Percentiles rank a stretch among this genome's conserved stretches.
These are phyloP conservation scores for Corchorus olitorius DNA, from an alignment of 345 rosid genomes.

Conservation along the genomic window DNA sequence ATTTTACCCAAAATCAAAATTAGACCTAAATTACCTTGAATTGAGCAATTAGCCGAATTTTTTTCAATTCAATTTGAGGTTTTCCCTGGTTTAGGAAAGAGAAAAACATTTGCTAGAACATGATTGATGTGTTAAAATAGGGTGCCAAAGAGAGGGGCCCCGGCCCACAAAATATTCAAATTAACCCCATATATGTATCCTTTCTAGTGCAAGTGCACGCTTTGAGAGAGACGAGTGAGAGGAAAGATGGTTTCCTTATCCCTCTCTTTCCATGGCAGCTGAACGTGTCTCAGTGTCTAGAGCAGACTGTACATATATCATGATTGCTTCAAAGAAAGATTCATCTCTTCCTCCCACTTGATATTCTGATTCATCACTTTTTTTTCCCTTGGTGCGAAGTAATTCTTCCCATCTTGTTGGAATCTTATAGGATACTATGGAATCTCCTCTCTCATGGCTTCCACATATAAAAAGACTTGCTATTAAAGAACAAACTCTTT, in stretches of 20 bases:
- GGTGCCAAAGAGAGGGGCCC: not conserved
- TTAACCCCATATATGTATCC: not conserved
- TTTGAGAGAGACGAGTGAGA: slow-evolving; percentile 13
- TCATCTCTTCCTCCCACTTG: slow-evolving; percentile 6
- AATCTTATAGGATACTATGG: slow-evolving; percentile 25
- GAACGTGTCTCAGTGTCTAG: not conserved
- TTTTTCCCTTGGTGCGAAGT: not conserved
- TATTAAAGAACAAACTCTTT: not conserved
- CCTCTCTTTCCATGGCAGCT: slow-evolving; percentile 9
- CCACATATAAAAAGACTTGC: not conserved
- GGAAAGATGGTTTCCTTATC: slow-evolving; percentile 13
- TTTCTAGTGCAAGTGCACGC: too few species aligned
- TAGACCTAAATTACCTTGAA: too few species aligned
- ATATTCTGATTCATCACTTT: not conserved
- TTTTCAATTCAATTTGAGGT: too few species aligned
- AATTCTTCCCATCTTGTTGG: slow-evolving; percentile 10
- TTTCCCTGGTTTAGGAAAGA: too few species aligned
- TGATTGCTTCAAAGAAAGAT: slow-evolving; percentile 18
- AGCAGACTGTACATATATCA: not conserved
- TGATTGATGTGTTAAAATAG: not conserved
- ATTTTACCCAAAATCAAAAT: too few species aligned
- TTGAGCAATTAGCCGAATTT: too few species aligned
- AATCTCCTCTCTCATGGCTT: slow-evolving; percentile 16
- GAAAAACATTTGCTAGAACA: not conserved
- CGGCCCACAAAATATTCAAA: not conserved